Evolutionary conservation across 495 filamentous ascomycete species (phyloP).

Genomic region (Tetracladium marchalianum): DNA sequence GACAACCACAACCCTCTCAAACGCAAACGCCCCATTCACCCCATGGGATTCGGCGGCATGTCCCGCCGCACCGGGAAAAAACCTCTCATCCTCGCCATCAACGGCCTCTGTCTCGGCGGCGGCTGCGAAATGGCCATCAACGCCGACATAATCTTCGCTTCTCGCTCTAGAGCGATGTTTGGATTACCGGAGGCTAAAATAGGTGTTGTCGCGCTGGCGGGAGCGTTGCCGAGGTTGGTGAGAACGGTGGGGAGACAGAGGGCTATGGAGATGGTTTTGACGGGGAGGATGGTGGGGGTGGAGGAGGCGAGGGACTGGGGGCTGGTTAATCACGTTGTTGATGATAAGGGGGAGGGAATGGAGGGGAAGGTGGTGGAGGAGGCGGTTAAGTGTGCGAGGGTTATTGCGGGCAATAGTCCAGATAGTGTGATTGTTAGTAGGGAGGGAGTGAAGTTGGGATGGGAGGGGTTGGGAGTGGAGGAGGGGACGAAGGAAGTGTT

Average conservation of each 20-base stretch:
- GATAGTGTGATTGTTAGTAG: constrained; percentile 60
- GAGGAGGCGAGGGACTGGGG: constrained; percentile 55
- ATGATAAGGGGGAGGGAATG: constrained; percentile 15
- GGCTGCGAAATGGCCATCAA: constrained; percentile 67
- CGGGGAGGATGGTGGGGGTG: constrained; percentile 47
- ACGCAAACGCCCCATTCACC: constrained; percentile 20
- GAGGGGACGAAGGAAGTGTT: constrained; percentile 48
- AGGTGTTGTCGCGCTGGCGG: constrained; percentile 61
- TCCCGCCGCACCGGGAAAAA: constrained; percentile 44
- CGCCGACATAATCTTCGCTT: constrained; percentile 58
- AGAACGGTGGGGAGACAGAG: constrained; percentile 56
- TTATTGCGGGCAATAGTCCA: constrained; percentile 54
- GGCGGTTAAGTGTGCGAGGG: constrained; percentile 37
- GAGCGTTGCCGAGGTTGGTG: constrained; percentile 54
- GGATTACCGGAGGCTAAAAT: constrained; percentile 58
- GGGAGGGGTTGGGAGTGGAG: constrained; percentile 56
- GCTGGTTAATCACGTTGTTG: constrained; percentile 57
- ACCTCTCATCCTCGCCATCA: constrained; percentile 66
- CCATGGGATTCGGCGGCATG: constrained; percentile 43
- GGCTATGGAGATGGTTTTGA: constrained; percentile 61
- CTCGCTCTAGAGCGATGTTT: constrained; percentile 38
- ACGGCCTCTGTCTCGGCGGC: constrained; percentile 66
- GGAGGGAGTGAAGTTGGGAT: constrained; percentile 54
- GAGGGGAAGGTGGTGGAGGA: constrained; percentile 25
- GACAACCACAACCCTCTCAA: constrained; percentile 18